Base-by-base conservation (phyloP, 352 stramenopile species). In the Globisporangium mamillatum region DNA sequence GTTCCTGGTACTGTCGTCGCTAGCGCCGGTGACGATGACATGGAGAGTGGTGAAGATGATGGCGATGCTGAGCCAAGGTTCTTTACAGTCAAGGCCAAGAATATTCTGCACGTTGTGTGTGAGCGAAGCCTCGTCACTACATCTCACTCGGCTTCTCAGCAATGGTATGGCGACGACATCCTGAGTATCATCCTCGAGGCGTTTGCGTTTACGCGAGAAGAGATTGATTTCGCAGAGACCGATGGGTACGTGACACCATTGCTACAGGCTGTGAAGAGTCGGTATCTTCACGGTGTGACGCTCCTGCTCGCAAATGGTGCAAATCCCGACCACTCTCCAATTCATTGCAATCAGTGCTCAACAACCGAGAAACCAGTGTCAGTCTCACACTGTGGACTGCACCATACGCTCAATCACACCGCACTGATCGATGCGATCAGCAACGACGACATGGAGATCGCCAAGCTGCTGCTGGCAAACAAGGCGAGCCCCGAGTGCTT, bases 281-380 rank as follows among this genome's bases (percentile, higher is more conserved):
- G 41, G 25, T 41, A 89, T 57, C 56, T 70, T 5, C 55, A 81
- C 1, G 82, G 73, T n/a, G 79, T 81, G 10, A 63, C 54, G 7
- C 29, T 75, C 20, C 63, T 91, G 32, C 68, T 91, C 0, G 68
- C 62, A 20, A 70, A 75, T 25, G 62, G 70, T 22, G 80, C 79
- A 0, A 62, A 89, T 68, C 60, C 79, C 9, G 85, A 91, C 32
- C 38, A 78, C 29, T 91, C 82, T 4, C 71, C 77, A 0, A 63
- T 80, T 10, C 71, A 67, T 18, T 91, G 81, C 48, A 41, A 68
- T 0, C 50, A 27, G 0, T 89, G 82, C 62, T 81, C 77, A 24
- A 60, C 56, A 16, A 16, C 25, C n/a, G 18, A 55, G 25, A 10
- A 46, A 60, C 74, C 24, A 36, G 56, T 32, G 50, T 66, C 61